A percentile compares a stretch with the other conserved stretches of the same genome.
Conservation (phyloP, 768 basidiomycete genomes). For the Pisolithus microcarpus region DNA sequence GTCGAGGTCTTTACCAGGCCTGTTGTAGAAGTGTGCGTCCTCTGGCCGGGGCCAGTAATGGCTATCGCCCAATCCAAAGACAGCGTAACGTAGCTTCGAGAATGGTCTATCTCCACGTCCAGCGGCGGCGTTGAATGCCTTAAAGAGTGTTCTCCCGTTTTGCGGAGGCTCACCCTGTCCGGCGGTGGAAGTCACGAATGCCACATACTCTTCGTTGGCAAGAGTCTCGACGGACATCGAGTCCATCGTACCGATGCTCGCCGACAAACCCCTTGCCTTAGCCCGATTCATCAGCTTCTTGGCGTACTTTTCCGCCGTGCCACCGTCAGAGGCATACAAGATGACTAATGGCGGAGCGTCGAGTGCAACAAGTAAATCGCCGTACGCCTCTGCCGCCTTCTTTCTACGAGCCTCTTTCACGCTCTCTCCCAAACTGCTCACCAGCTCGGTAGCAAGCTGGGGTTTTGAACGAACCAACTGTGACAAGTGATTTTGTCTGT, state of each 20-base stretch:
- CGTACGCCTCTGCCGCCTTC: conserved; percentile 78
- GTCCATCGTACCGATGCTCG: conserved; percentile 72
- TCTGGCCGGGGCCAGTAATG: conserved; percentile 98
- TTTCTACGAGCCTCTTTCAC: conserved; percentile 77
- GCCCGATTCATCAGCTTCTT: conserved; percentile 81
- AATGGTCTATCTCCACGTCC: conserved; percentile 47
- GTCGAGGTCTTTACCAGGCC: conserved; percentile 87
- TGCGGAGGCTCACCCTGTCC: conserved; percentile 98
- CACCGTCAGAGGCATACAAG: conserved; percentile 93
- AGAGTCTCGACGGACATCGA: conserved; percentile 71
- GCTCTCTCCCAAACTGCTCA: conserved; percentile 76
- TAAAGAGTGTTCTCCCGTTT: conserved; percentile 88
- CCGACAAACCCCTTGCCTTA: conserved; percentile 75
- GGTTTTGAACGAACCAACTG: conserved; percentile 83
- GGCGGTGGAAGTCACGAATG: conserved; percentile 85
- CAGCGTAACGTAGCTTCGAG: conserved; percentile 62
- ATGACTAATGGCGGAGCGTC: conserved; percentile 86
- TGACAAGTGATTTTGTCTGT: conserved; percentile 93
- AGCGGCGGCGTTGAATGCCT: conserved; percentile 64
- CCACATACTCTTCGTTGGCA: conserved; percentile 65
- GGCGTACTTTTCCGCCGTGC: conserved; percentile 92
- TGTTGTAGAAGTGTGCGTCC: conserved; percentile 98
- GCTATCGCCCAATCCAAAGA: conserved; percentile 96
- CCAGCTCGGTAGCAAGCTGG: conserved; percentile 72
- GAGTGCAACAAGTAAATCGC: conserved; percentile 72